These are phyloP conservation scores for Ballota nigra DNA, from an alignment of 257 asterid species.

Conservation along the genomic window DNA sequence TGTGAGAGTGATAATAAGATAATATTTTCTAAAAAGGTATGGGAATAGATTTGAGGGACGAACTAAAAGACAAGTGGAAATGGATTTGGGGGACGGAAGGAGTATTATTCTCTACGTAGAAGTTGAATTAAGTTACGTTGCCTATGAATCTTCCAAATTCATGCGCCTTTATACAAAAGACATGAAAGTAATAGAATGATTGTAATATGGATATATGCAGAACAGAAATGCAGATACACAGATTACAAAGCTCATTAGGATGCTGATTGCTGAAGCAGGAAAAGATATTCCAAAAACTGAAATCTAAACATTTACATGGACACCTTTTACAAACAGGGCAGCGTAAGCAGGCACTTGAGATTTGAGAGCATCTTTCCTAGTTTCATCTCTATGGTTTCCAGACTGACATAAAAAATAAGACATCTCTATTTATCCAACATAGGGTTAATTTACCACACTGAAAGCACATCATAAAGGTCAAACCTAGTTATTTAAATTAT, in stretches of 20 bases:
- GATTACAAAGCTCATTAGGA: not conserved
- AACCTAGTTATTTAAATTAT: not conserved
- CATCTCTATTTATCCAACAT: conserved; percentile 6
- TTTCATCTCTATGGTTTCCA: not conserved
- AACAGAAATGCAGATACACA: not conserved
- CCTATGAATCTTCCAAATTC: not conserved
- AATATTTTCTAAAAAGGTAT: too few relatives aligned
- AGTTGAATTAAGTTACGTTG: not conserved
- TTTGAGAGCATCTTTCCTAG: conserved; percentile 1
- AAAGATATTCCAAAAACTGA: not conserved
- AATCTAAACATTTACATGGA: not conserved
- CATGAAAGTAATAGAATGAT: not conserved
- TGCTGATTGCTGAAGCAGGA: not conserved
- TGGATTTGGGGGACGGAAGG: too few relatives aligned
- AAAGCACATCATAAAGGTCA: not conserved
- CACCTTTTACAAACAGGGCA: not conserved
- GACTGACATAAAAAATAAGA: not conserved
- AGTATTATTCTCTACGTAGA: not conserved
- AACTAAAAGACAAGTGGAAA: too few relatives aligned
- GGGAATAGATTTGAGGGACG: too few relatives aligned
- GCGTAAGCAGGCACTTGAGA: not conserved
- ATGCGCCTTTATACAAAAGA: not conserved
- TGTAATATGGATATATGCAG: not conserved
- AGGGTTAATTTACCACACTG: not conserved
- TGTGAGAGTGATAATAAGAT: too few relatives aligned